Conservation (phyloP, 768 basidiomycete genomes). For the Pluteus cervinus region DNA sequence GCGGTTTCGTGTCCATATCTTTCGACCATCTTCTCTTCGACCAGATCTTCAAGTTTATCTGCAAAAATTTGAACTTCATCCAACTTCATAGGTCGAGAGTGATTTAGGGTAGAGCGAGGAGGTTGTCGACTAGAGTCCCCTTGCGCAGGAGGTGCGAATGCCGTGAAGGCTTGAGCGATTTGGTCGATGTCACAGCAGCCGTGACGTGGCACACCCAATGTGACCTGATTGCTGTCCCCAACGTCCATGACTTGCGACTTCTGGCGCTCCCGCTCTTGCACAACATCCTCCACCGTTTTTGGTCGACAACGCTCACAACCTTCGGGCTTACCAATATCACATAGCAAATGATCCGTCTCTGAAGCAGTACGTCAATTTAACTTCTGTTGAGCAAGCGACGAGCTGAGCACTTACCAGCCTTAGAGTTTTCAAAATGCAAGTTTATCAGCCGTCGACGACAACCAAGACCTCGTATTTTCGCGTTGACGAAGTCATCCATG, state of each 20-base stretch:
- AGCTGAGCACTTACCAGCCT: too few relatives aligned
- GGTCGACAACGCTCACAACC: slow-evolving; percentile 2
- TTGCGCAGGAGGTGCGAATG: not conserved
- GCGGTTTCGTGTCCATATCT: not conserved
- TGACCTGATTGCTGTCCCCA: slow-evolving; percentile 1
- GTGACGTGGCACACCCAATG: not conserved
- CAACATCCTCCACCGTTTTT: too few relatives aligned
- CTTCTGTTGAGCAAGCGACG: too few relatives aligned
- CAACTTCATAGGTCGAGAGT: too few relatives aligned
- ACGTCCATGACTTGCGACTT: not conserved
- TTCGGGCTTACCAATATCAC: not conserved
- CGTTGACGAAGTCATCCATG: slow-evolving; percentile 3
- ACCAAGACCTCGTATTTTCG: not conserved
- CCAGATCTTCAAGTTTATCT: slow-evolving; percentile 1
- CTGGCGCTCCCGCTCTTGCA: too few relatives aligned
- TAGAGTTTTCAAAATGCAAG: too few relatives aligned
- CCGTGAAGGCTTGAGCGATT: not conserved
- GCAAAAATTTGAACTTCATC: too few relatives aligned
- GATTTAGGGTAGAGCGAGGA: too few relatives aligned
- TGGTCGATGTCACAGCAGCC: not conserved
- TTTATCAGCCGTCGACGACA: slow-evolving; percentile 1
- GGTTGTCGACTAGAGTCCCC: not conserved
- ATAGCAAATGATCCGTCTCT: not conserved
- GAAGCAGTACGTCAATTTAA: too few relatives aligned
- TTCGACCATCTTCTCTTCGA: not conserved